phyloP scores from a whole-genome alignment of 805 yeast genomes.

The Hanseniaspora mollemarum region DNA sequence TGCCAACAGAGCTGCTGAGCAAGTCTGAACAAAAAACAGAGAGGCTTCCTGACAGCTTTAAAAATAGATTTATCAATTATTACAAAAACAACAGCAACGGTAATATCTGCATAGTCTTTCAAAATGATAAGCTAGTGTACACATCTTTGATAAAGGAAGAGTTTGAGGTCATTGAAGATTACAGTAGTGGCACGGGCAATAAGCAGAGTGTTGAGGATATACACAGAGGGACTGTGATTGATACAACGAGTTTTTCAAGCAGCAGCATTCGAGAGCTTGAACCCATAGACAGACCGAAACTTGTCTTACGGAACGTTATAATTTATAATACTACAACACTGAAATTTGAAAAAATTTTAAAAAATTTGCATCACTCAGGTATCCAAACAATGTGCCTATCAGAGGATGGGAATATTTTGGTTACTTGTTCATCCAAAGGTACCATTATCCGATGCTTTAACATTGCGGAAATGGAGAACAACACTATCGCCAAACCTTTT shows the following conservation, averaged over 20 bases:
- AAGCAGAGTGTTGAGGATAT: neutral
- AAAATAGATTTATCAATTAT: constrained; percentile 4
- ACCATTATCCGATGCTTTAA: constrained; percentile 55
- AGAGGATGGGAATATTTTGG: constrained; percentile 46
- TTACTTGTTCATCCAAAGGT: constrained; percentile 62
- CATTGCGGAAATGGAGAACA: constrained; percentile 38
- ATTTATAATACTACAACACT: constrained; percentile 66
- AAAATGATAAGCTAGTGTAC: constrained; percentile 6
- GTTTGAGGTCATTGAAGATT: constrained; percentile 2
- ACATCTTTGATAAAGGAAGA: constrained; percentile 12
- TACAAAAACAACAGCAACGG: constrained; percentile 8
- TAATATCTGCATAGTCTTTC: constrained; percentile 7
- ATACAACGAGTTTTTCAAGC: neutral
- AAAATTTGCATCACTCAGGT: constrained; percentile 27
- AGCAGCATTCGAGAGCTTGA: constrained; percentile 5
- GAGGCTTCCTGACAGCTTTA: constrained; percentile 1
- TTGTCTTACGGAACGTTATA: constrained; percentile 37
- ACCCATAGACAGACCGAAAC: constrained; percentile 1
- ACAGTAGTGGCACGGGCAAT: neutral
- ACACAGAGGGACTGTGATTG: neutral
- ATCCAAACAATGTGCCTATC: constrained; percentile 35
- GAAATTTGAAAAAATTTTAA: constrained; percentile 50
- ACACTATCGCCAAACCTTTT: constrained; percentile 17
- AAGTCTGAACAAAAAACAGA: no score
- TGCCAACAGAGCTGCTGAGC: no score